Percentiles rank a stretch among this genome's conserved stretches.
phyloP scores from a whole-genome alignment of 495 filamentous ascomycete genomes.

The Lophiostoma macrostomum region DNA sequence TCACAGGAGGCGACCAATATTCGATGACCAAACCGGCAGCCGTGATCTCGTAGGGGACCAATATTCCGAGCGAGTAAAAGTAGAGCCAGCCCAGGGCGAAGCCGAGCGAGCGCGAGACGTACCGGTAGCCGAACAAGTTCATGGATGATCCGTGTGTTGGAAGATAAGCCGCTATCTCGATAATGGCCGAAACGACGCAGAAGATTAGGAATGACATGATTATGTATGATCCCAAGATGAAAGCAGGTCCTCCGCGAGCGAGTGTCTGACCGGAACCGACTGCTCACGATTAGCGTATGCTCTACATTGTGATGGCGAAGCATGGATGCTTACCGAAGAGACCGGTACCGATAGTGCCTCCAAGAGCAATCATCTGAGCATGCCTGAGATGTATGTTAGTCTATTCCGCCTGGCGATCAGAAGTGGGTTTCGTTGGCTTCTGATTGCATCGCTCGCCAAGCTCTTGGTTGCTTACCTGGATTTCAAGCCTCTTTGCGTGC shows the following conservation, averaged over 20 bases:
- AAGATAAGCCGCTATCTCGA: slow-evolving; percentile 44
- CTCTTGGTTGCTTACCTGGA: slow-evolving; percentile 18
- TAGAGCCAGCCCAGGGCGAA: slow-evolving; percentile 48
- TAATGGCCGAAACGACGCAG: slow-evolving; percentile 38
- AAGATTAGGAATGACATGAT: slow-evolving; percentile 38
- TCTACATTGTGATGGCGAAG: too few species aligned
- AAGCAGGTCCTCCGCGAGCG: slow-evolving; percentile 58
- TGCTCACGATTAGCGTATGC: too few species aligned
- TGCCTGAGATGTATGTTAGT: slow-evolving; percentile 16
- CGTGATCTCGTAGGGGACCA: slow-evolving; percentile 41
- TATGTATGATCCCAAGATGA: slow-evolving; percentile 50
- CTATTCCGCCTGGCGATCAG: too few species aligned
- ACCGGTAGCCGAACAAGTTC: slow-evolving; percentile 47
- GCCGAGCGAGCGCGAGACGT: slow-evolving; percentile 50
- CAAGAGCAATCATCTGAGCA: slow-evolving; percentile 39
- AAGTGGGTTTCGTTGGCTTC: background rate
- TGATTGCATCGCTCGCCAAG: background rate
- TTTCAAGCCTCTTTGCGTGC: slow-evolving; percentile 35
- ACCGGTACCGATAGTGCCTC: slow-evolving; percentile 48
- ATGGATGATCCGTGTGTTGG: slow-evolving; percentile 43
- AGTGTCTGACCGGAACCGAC: slow-evolving; percentile 60
- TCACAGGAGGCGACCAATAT: slow-evolving; percentile 56
- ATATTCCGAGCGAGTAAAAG: slow-evolving; percentile 41
- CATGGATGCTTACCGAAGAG: too few species aligned
- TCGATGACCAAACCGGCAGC: slow-evolving; percentile 46